A percentile compares a stretch with the other conserved stretches of the same genome.
Conservation (phyloP, 495 filamentous ascomycete species). For the Glutinoglossum americanum region DNA sequence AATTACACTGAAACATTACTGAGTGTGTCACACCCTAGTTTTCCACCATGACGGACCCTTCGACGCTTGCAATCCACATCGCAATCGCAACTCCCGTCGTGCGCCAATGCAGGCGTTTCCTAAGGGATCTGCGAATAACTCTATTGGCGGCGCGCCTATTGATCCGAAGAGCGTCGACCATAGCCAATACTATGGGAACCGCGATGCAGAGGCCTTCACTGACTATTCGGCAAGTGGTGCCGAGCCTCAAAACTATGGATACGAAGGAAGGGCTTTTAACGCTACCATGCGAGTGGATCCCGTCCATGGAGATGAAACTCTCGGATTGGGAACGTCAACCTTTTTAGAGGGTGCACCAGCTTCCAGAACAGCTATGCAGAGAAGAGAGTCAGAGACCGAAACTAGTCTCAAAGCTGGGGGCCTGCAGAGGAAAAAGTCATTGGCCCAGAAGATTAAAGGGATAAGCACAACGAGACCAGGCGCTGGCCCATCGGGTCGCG, state of each 20-base stretch:
- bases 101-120: constrained; percentile 97
- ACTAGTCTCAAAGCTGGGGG: constrained; percentile 29
- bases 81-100: constrained; percentile 67
- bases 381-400: constrained; percentile 45
- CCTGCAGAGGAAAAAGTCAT: constrained; percentile 72
- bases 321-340: constrained; percentile 82
- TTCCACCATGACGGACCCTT: constrained; percentile 98
- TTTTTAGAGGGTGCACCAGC: constrained; percentile 92
- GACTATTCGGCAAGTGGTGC: constrained; percentile 38
- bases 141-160: constrained; percentile 71
- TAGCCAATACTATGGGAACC: constrained; percentile 16
- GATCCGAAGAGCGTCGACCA: constrained; percentile 65
- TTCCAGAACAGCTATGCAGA: constrained; percentile 60
- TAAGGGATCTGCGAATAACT: constrained; percentile 75
- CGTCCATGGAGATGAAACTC: constrained; percentile 61
- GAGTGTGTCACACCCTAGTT: constrained; percentile 30
- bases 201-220: constrained; percentile 59
- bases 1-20: constrained; percentile 1
- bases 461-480: constrained; percentile 29
- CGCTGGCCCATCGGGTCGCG: constrained; percentile 24
- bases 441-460: constrained; percentile 65
- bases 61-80: constrained; percentile 89
- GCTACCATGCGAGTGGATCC: constrained; percentile 37
- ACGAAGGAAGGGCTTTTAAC: constrained; percentile 27
- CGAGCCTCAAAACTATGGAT: constrained; percentile 12